Conservation (phyloP, 306 rosid species). For the Gleditsia sinensis region DNA sequence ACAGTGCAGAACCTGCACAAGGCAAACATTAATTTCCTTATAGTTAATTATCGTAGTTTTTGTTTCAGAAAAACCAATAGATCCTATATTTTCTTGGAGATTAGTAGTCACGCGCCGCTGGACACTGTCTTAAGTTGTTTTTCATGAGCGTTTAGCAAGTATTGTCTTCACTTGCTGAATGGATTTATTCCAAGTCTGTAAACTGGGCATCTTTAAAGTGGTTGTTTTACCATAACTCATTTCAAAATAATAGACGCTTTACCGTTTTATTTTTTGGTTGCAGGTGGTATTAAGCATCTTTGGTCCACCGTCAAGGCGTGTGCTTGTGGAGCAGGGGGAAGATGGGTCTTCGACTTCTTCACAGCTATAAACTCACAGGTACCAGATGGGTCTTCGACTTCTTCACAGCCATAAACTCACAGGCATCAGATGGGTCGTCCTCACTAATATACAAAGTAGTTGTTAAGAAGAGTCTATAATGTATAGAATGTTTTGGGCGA, state of each 20-base stretch:
- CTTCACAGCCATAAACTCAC: constrained; percentile 41
- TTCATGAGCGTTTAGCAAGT: not conserved
- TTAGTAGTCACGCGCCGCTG: not conserved
- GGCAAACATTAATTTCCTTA: not conserved
- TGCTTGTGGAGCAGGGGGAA: constrained; percentile 53
- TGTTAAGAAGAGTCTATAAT: constrained; percentile 33
- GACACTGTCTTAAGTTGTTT: too few relatives aligned
- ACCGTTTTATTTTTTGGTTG: not conserved
- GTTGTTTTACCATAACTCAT: too few relatives aligned
- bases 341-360: constrained; percentile 61
- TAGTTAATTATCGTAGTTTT: not conserved
- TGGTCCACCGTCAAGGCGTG: constrained; percentile 92
- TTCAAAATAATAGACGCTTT: not conserved
- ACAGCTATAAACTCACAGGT: constrained; percentile 25
- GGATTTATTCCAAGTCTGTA: not conserved
- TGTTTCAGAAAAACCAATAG: not conserved
- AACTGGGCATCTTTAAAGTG: not conserved
- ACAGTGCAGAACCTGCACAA: not conserved
- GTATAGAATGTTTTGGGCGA: constrained; percentile 25
- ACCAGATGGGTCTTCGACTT: constrained; percentile 31
- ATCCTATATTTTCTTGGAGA: not conserved
- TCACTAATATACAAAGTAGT: constrained; percentile 11
- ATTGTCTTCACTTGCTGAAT: not conserved
- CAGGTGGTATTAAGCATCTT: constrained; percentile 89
- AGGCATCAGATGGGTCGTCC: constrained; percentile 24